phyloP scores from a whole-genome alignment of 2,329 filamentous ascomycete genomes.

The Ophiostoma sp. region DNA sequence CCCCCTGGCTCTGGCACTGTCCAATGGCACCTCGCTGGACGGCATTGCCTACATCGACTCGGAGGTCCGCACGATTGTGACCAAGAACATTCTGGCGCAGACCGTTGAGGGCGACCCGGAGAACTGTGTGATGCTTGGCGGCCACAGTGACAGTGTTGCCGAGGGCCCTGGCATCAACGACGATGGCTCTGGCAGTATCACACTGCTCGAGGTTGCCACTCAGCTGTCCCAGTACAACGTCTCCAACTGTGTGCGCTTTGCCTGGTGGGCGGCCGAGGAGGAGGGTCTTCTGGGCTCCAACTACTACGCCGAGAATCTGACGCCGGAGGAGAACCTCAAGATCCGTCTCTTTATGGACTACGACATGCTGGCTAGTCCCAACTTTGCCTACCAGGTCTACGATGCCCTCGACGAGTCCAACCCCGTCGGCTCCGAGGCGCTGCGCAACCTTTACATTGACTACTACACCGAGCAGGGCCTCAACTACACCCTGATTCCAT shows the following conservation, averaged over 20 bases:
- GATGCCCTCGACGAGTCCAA: conserved; percentile 65
- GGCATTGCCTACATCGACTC: conserved; percentile 57
- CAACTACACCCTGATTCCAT: conserved; percentile 65
- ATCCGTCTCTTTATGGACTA: conserved; percentile 65
- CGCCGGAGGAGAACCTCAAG: conserved; percentile 54
- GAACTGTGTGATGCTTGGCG: conserved; percentile 62
- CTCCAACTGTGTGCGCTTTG: conserved; percentile 62
- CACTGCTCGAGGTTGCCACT: conserved; percentile 57
- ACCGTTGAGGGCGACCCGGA: conserved; percentile 54
- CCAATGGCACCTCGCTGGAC: conserved; percentile 45
- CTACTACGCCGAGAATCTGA: conserved; percentile 54
- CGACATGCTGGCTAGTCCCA: conserved; percentile 63
- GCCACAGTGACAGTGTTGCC: conserved; percentile 57
- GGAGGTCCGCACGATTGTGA: conserved; percentile 49
- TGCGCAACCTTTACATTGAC: conserved; percentile 61
- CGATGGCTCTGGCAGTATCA: conserved; percentile 63
- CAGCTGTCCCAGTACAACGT: conserved; percentile 54
- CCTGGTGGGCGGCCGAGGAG: conserved; percentile 64
- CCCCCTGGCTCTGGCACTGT: conserved; percentile 51
- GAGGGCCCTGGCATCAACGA: conserved; percentile 72
- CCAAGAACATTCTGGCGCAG: conserved; percentile 59
- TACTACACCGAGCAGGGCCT: conserved; percentile 60
- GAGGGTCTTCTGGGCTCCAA: conserved; percentile 60
- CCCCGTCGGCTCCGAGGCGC: conserved; percentile 64
- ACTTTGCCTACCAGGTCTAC: conserved; percentile 65